These are phyloP conservation scores for Fusarium sororula DNA, from an alignment of 2,329 filamentous ascomycete species.

Conservation along the genomic window DNA sequence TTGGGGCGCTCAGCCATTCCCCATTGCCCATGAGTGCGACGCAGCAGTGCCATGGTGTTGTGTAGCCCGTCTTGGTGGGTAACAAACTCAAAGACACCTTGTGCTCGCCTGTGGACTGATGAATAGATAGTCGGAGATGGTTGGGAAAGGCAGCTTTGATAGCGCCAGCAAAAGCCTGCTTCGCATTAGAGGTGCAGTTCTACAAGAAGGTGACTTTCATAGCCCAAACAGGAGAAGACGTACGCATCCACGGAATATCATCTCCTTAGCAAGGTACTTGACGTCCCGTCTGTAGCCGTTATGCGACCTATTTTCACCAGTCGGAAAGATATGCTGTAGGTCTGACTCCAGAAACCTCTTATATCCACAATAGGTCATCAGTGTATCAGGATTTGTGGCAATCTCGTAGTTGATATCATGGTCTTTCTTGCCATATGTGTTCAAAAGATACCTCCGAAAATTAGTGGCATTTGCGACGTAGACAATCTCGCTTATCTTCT, in stretches of 20 bases:
- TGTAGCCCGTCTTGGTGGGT: neutral
- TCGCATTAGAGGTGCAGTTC: accelerated
- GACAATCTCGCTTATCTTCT: neutral
- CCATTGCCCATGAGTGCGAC: neutral
- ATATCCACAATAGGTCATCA: neutral
- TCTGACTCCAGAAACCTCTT: neutral
- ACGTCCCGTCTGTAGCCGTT: neutral
- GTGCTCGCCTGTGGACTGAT: neutral
- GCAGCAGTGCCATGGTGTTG: neutral
- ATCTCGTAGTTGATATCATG: neutral
- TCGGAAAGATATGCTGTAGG: neutral
- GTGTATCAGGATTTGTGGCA: neutral
- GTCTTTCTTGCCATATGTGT: neutral
- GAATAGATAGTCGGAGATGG: neutral
- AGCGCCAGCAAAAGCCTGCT: neutral
- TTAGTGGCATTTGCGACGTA: neutral
- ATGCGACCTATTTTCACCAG: neutral
- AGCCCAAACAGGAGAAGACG: neutral
- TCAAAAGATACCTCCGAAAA: neutral
- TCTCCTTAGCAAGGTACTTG: neutral
- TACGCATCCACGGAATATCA: neutral
- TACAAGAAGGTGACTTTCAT: neutral
- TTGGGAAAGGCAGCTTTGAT: neutral
- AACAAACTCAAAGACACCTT: neutral
- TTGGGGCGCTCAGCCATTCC: neutral